Evolutionary conservation across 768 basidiomycete genomes (phyloP), one percentile per base, ranked within the genome.

Genomic region (Gloeophyllum trabeum): DNA sequence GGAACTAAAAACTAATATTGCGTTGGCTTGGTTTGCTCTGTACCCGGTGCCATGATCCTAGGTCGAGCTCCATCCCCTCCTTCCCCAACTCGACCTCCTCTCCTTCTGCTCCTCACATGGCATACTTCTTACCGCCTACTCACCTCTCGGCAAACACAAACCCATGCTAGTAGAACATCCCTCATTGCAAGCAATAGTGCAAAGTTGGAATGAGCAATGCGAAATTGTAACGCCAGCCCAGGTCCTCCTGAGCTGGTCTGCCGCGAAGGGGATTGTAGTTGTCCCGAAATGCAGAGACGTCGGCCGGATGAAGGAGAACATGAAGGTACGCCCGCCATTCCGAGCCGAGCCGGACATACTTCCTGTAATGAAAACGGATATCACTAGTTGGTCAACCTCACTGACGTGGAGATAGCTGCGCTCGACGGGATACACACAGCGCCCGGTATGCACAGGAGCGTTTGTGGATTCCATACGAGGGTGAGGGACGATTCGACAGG

Each of bases 51-150:
- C n/a, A n/a, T n/a, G 13, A 46, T 46, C 56, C 41, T 51, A 65
- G 50, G 53, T 69, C 35, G 71, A 72, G 51, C 47, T 66, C 4
- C 70, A 73, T 46, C 71, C 66, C 3, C 66, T 60, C 49, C 61
- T 69, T 32, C 66, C 69, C 0, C 65, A 72, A 47, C 57, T 64
- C 36, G 61, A 64, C 4, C 55, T 75, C 5, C 43, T 64, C 35
- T 46, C 54, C 23, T 75, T 62, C 53, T 75, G 73, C 53, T 48
- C 58, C 24, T 44, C 50, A 1, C 55, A 65, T 32, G 63, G 61
- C n/a, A 71, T 74, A 44, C 45, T 62, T 7, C 46, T 73, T 21
- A 63, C 67, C 14, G 72, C 71, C 3, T 73, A 73, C 56, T 62
- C 64, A 14, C 70, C 72, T 10, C 50, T 71, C 13, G 70, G 67